Evolutionary conservation across 1,284 basidiomycete species (phyloP).

Genomic region (Ceratobasidium sp.): DNA sequence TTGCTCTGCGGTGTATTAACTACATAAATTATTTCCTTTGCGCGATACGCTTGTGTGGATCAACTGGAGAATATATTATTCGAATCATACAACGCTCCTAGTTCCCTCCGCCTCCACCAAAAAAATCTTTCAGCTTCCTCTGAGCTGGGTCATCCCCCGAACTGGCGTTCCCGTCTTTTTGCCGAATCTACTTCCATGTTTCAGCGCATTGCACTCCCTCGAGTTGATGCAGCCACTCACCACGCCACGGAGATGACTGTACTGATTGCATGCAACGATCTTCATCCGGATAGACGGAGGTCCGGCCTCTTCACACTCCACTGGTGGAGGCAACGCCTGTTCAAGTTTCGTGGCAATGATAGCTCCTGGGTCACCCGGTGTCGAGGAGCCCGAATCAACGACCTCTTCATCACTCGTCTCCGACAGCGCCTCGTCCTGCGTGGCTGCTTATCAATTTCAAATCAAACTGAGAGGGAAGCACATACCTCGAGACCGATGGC

Average conservation of each 20-base stretch:
- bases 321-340: conserved; percentile 31
- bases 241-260: conserved; percentile 63
- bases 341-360: conserved; percentile 19
- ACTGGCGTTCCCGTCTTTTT: conserved; percentile 78
- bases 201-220: not conserved
- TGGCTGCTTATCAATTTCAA: not conserved
- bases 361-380: conserved; percentile 25
- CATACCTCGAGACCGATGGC: conserved; percentile 59
- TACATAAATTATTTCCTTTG: conserved; percentile 23
- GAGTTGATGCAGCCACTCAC: conserved; percentile 54
- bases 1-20: conserved; percentile 15
- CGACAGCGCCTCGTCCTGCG: conserved; percentile 39
- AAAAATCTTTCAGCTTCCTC: conserved; percentile 76
- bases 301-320: conserved; percentile 6
- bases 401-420: not conserved
- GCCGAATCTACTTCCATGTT: conserved; percentile 61
- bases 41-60: not conserved
- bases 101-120: conserved; percentile 60
- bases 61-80: not conserved
- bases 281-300: conserved; percentile 52
- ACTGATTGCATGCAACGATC: conserved; percentile 62
- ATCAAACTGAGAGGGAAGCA: not conserved
- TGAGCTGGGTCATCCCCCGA: conserved; percentile 76
- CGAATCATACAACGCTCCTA: not conserved
- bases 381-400: conserved; percentile 8